Conservation (phyloP, 1,284 basidiomycete genomes). For the Malassezia restricta region DNA sequence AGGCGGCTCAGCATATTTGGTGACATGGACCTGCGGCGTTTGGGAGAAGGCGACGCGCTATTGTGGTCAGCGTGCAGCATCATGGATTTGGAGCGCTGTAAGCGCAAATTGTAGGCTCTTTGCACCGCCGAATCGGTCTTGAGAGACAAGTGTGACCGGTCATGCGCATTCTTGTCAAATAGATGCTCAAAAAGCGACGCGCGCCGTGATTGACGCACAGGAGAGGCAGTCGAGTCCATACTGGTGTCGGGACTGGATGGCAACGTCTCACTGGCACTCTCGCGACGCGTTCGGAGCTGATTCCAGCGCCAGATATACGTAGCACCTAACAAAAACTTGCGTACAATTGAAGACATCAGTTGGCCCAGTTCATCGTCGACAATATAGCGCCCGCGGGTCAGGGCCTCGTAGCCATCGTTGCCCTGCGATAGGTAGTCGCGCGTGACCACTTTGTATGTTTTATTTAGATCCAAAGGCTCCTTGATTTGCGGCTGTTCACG, state of each 20-base stretch:
- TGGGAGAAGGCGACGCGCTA: not conserved
- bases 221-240: not conserved
- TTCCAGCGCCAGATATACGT: slow-evolving; percentile 33
- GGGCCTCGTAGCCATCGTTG: slow-evolving; percentile 64
- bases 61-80: not conserved
- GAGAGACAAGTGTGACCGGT: not conserved
- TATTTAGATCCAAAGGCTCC: slow-evolving; percentile 22
- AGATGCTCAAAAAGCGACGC: slow-evolving; percentile 17
- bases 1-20: not conserved
- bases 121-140: slow-evolving; percentile 4
- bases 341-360: slow-evolving; percentile 66
- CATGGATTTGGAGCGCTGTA: not conserved
- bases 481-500: slow-evolving; percentile 18
- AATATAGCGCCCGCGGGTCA: slow-evolving; percentile 60
- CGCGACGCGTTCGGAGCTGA: slow-evolving; percentile 13
- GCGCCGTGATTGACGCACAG: slow-evolving; percentile 5
- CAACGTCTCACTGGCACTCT: not conserved
- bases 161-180: slow-evolving; percentile 8
- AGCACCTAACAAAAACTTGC: slow-evolving; percentile 67
- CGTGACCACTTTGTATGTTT: slow-evolving; percentile 61
- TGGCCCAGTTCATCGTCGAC: slow-evolving; percentile 75
- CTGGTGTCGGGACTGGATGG: slow-evolving; percentile 8
- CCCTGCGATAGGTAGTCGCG: slow-evolving; percentile 60
- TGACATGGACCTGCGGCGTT: not conserved
- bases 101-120: slow-evolving; percentile 1